These are phyloP conservation scores for Crucibulum laeve DNA, from an alignment of 768 basidiomycete species.

Conservation along the genomic window DNA sequence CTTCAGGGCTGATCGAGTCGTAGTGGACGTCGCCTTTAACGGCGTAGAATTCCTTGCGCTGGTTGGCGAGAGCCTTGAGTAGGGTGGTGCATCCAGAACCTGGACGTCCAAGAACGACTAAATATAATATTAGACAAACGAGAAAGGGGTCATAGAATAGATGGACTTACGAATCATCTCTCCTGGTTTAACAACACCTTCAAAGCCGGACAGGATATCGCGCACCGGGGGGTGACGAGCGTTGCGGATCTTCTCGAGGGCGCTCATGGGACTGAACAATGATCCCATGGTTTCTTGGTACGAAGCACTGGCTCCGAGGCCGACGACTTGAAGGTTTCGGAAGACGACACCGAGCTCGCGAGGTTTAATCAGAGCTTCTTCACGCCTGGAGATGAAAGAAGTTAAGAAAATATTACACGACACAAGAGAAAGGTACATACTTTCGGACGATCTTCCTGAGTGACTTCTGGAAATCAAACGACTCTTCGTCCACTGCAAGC, in stretches of 20 bases:
- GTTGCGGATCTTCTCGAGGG: constrained; percentile 40
- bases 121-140: not conserved
- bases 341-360: constrained; percentile 63
- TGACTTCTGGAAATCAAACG: constrained; percentile 34
- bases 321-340: constrained; percentile 54
- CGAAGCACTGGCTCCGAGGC: constrained; percentile 48
- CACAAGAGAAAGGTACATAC: constrained; percentile 16
- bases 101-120: constrained; percentile 83
- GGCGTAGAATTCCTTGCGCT: constrained; percentile 59
- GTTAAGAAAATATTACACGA: constrained; percentile 8
- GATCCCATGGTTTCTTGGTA: constrained; percentile 59
- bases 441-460: constrained; percentile 22
- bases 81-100: constrained; percentile 84
- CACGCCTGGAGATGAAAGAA: constrained; percentile 29
- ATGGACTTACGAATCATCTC: constrained; percentile 70
- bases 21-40: constrained; percentile 74
- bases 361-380: constrained; percentile 38
- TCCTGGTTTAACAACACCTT: constrained; percentile 62
- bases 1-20: constrained; percentile 65
- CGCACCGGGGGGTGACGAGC: constrained; percentile 59
- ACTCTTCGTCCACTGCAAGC: constrained; percentile 14
- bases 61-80: constrained; percentile 77
- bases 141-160: constrained; percentile 13
- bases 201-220: constrained; percentile 59
- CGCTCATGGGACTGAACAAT: constrained; percentile 45